A percentile compares a stretch with the other conserved stretches of the same genome.
phyloP scores from a whole-genome alignment of 2,329 filamentous ascomycete species.

The Colletotrichum nymphaeae region DNA sequence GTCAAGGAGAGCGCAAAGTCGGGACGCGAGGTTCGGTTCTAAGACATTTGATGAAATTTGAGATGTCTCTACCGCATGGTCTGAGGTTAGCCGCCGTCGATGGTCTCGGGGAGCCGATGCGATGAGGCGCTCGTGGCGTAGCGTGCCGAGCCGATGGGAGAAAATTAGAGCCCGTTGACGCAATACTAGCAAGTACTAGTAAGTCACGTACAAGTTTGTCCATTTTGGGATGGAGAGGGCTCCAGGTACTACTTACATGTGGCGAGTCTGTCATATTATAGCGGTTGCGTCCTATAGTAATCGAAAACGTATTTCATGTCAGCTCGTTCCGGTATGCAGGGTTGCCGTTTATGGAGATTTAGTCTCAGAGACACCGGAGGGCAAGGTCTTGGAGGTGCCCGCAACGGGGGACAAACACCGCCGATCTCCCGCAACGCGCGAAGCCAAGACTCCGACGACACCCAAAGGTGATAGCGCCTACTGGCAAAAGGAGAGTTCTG shows the following conservation, averaged over 20 bases:
- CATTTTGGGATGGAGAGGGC: background rate
- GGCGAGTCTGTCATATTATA: background rate
- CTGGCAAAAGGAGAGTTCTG: background rate
- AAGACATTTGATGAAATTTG: background rate
- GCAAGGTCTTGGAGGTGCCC: background rate
- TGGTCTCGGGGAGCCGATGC: background rate
- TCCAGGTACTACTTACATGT: background rate
- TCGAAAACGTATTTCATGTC: background rate
- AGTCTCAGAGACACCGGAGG: background rate
- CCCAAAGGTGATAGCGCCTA: background rate
- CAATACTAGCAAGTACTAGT: background rate
- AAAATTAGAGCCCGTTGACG: constrained; percentile 12
- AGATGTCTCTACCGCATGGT: background rate
- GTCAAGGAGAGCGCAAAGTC: constrained; percentile 61
- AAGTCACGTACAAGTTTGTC: background rate
- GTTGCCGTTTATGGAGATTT: background rate
- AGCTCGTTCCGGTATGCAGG: background rate
- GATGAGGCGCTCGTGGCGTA: background rate
- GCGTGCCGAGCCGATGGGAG: constrained; percentile 13
- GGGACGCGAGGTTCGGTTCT: constrained; percentile 56
- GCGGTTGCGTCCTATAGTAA: background rate
- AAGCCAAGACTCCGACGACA: background rate
- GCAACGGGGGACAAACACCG: constrained; percentile 6
- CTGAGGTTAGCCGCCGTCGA: background rate
- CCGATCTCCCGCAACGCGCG: constrained; percentile 11